Evolutionary conservation across 2,329 filamentous ascomycete genomes (phyloP).

Genomic region (Hymenoscyphus scutula): DNA sequence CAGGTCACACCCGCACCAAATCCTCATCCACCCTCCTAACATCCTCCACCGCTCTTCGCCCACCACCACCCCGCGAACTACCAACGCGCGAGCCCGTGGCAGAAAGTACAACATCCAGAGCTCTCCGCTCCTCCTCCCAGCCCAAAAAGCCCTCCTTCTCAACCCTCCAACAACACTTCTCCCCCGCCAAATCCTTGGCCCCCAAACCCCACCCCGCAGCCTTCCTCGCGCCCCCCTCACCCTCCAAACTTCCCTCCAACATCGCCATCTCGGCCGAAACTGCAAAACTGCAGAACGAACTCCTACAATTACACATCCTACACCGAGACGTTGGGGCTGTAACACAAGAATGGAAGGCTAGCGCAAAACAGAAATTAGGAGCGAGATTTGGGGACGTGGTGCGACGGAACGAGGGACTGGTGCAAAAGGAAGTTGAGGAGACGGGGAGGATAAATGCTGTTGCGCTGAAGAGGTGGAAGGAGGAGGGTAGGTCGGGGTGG

Average conservation of each 20-base stretch:
- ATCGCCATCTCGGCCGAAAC: slow-evolving; percentile 58
- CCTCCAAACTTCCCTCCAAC: slow-evolving; percentile 60
- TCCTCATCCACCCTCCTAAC: slow-evolving; percentile 29
- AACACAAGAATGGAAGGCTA: slow-evolving; percentile 52
- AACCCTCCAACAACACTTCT: slow-evolving; percentile 66
- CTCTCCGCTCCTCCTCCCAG: slow-evolving; percentile 21
- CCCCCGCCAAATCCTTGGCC: slow-evolving; percentile 57
- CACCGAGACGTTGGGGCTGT: slow-evolving; percentile 52
- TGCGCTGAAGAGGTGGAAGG: slow-evolving; percentile 52
- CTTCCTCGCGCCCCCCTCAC: slow-evolving; percentile 58
- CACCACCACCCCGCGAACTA: slow-evolving; percentile 23
- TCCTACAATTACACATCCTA: slow-evolving; percentile 63
- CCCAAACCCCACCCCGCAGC: slow-evolving; percentile 61
- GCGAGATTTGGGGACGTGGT: slow-evolving; percentile 42
- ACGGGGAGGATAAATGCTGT: slow-evolving; percentile 49
- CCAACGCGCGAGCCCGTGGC: no score
- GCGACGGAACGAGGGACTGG: slow-evolving; percentile 42
- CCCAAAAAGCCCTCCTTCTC: slow-evolving; percentile 45
- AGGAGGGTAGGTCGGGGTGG: slow-evolving; percentile 32
- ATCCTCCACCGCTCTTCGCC: slow-evolving; percentile 22
- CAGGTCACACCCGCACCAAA: slow-evolving; percentile 30
- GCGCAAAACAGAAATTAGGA: slow-evolving; percentile 50
- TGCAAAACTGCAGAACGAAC: slow-evolving; percentile 58
- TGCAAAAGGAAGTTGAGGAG: slow-evolving; percentile 43
- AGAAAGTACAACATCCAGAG: slow-evolving; percentile 15